Percentiles rank a stretch among this genome's conserved stretches.
Conservation (phyloP, 2,329 filamentous ascomycete species). For the Colletotrichum tropicale region DNA sequence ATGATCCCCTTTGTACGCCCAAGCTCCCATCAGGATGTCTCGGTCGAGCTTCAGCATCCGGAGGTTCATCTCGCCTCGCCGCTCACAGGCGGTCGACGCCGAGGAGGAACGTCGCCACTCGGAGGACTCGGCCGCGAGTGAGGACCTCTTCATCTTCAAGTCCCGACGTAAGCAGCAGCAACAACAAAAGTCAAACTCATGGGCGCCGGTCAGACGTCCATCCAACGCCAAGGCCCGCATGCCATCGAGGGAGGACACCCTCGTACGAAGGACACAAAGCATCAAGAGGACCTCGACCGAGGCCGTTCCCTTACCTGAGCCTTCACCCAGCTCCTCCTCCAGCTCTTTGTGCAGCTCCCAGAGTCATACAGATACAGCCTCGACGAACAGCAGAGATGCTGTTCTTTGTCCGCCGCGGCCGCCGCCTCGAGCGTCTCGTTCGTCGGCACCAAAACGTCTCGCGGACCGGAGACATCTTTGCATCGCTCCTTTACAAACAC, state of each 20-base stretch:
- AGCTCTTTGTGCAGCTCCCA: constrained; percentile 53
- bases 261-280: constrained; percentile 42
- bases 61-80: constrained; percentile 42
- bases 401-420: constrained; percentile 36
- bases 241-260: constrained; percentile 27
- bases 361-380: constrained; percentile 31
- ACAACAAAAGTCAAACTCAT: not conserved
- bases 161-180: not conserved
- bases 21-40: constrained; percentile 40
- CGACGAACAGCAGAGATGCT: constrained; percentile 28
- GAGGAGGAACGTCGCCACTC: not conserved
- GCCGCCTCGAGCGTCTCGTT: not conserved
- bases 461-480: constrained; percentile 18
- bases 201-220: not conserved
- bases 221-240: not conserved
- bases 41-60: constrained; percentile 48
- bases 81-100: constrained; percentile 18
- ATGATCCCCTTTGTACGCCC: constrained; percentile 3
- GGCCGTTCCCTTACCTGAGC: constrained; percentile 40
- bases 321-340: constrained; percentile 42
- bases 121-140: constrained; percentile 6
- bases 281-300: constrained; percentile 42
- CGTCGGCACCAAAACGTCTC: constrained; percentile 19
- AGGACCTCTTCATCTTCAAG: constrained; percentile 21
- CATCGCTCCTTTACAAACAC: constrained; percentile 6